Evolutionary conservation across 345 rosid genomes (phyloP).

Genomic region (Eucalyptus sp.): DNA sequence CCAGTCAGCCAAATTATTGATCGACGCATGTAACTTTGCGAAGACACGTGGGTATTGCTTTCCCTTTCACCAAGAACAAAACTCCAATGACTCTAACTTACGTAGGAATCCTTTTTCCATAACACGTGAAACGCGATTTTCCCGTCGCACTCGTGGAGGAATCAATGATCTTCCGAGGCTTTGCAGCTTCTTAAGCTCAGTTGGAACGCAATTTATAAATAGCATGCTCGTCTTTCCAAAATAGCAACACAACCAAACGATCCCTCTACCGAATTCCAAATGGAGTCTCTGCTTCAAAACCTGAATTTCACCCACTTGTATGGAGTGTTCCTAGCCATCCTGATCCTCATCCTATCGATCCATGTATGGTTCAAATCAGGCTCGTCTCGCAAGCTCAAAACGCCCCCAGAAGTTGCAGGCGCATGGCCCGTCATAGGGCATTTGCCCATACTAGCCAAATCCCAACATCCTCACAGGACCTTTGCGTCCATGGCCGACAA

Average conservation of each 20-base stretch:
- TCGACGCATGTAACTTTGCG: background rate
- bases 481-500: slow-evolving; percentile 20
- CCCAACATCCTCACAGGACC: slow-evolving; percentile 10
- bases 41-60: background rate
- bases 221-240: background rate
- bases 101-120: background rate
- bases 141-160: background rate
- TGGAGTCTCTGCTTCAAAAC: background rate
- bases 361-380: background rate
- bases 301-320: background rate
- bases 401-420: background rate
- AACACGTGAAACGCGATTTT: background rate
- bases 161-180: background rate
- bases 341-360: background rate
- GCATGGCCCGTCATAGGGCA: slow-evolving; percentile 37
- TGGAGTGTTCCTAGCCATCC: background rate
- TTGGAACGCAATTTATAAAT: background rate
- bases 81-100: background rate
- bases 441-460: slow-evolving; percentile 1
- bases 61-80: background rate
- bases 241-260: background rate
- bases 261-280: background rate
- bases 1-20: background rate
- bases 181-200: background rate
- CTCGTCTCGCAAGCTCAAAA: background rate